Evolutionary conservation across 1,284 basidiomycete species (phyloP), one percentile per base, ranked within the genome.

Genomic region (Anthracocystis setariae): DNA sequence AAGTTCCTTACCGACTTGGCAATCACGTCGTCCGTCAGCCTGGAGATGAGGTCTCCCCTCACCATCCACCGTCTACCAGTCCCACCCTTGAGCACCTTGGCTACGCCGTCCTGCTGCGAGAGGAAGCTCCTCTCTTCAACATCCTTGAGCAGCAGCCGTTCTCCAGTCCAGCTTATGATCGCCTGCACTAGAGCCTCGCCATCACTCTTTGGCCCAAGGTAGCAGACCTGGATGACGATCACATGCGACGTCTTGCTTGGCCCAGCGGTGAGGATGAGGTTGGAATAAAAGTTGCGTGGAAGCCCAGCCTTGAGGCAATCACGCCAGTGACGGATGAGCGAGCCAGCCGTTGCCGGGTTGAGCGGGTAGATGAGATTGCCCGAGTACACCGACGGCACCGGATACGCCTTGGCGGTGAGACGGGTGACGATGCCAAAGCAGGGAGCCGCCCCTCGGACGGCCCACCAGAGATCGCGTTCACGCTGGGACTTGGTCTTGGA

Each of bases 281-380:
- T 94, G 33, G 91, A 90, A 82, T 95, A 94, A 17, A 94, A 87
- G 77, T 92, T 89, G 23, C 90, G 87, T 15, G 92, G 92, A 23
- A 78, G 57, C 1, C 60, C 67, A 33, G 89, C 88, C 79, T 94
- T 94, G 84, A 94, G 88, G 79, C 92, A 94, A 83, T 95, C 93
- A 25, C 93, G 89, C 86, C 93, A 93, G 83, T 95, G 93, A 70
- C 90, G 90, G 80, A 95, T 89, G 33, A 95, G 87, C 8, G 91
- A 92, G 8, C 91, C 88, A 0, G 93, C 90, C 0, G 92, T 94
- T 8, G 89, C 87, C 44, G 87, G 87, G 80, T 92, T 90, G 85
- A 94, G 93, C 24, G 91, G 90, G 82, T 92, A 95, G 74, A 95
- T 90, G 50, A 94, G 85, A 81, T 93, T 94, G 10, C 92, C 93